A percentile compares a stretch with the other conserved stretches of the same genome.
These are phyloP conservation scores for Rhazya stricta DNA, from an alignment of 257 asterid genomes.

Conservation along the genomic window DNA sequence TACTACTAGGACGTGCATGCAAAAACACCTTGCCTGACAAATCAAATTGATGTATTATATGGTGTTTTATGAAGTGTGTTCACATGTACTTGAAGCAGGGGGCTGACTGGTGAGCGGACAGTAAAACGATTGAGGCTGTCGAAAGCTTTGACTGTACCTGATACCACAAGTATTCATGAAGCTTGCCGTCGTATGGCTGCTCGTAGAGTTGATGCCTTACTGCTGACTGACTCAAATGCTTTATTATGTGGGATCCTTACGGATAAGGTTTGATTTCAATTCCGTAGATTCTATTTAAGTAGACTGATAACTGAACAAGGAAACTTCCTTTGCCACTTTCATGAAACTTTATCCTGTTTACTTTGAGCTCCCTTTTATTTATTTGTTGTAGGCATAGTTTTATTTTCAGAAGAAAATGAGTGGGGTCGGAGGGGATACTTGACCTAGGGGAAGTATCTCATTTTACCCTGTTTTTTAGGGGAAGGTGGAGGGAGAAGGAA, in stretches of 20 bases:
- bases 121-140: conserved; percentile 88
- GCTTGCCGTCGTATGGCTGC: conserved; percentile 93
- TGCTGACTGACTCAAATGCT: conserved; percentile 94
- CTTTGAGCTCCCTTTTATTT: neutral
- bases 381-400: no score
- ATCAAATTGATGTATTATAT: neutral
- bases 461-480: no score
- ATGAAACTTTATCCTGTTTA: neutral
- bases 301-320: neutral
- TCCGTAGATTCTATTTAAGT: neutral
- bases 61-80: conserved; percentile 13
- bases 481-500: no score
- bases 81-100: conserved; percentile 47
- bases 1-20: neutral
- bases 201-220: conserved; percentile 83
- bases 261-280: conserved; percentile 59
- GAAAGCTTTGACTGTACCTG: conserved; percentile 89
- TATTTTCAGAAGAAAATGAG: no score
- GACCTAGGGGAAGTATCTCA: no score
- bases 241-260: conserved; percentile 91
- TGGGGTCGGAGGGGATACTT: no score
- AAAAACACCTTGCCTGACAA: neutral
- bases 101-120: conserved; percentile 80
- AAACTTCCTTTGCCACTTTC: conserved; percentile 1
- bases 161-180: conserved; percentile 67